phyloP scores from a whole-genome alignment of 2,329 filamentous ascomycete species.

The Aspergillus pseudonomiae region DNA sequence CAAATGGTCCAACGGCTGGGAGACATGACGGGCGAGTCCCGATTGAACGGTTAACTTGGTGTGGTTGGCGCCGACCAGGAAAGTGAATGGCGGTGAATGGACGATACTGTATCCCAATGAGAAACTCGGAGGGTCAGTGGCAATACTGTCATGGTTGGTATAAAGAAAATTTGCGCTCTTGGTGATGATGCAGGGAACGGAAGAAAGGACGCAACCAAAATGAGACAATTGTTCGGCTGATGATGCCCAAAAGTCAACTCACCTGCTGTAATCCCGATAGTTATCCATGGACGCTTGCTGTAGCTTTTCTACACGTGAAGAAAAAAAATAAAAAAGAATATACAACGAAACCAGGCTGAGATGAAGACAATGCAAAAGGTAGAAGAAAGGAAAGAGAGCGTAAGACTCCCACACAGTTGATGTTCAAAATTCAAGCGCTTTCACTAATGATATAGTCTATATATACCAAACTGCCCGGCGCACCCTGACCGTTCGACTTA shows the following conservation, averaged over 20 bases:
- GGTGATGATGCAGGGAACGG: neutral
- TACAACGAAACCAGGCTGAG: neutral
- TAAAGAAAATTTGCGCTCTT: slow-evolving; percentile 2
- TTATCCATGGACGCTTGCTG: slow-evolving; percentile 27
- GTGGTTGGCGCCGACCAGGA: slow-evolving; percentile 50
- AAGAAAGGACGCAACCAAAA: neutral
- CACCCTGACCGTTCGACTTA: neutral
- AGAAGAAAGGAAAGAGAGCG: neutral
- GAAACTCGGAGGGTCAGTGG: slow-evolving; percentile 25
- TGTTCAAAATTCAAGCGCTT: neutral
- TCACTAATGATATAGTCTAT: neutral
- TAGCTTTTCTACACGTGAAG: neutral
- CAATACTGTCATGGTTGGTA: slow-evolving; percentile 18
- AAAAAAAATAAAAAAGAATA: neutral
- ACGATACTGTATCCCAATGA: slow-evolving; percentile 40
- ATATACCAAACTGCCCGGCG: neutral
- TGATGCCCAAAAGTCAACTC: slow-evolving; percentile 4
- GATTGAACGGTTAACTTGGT: slow-evolving; percentile 52
- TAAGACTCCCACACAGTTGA: neutral
- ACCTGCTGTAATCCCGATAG: slow-evolving; percentile 39
- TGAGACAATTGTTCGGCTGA: neutral
- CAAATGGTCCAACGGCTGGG: slow-evolving; percentile 46
- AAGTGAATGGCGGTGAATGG: slow-evolving; percentile 48
- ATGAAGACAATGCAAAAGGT: neutral
- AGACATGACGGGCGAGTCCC: slow-evolving; percentile 48